These are phyloP conservation scores for Balansia obtecta DNA, from an alignment of 2,329 filamentous ascomycete genomes.

Conservation along the genomic window DNA sequence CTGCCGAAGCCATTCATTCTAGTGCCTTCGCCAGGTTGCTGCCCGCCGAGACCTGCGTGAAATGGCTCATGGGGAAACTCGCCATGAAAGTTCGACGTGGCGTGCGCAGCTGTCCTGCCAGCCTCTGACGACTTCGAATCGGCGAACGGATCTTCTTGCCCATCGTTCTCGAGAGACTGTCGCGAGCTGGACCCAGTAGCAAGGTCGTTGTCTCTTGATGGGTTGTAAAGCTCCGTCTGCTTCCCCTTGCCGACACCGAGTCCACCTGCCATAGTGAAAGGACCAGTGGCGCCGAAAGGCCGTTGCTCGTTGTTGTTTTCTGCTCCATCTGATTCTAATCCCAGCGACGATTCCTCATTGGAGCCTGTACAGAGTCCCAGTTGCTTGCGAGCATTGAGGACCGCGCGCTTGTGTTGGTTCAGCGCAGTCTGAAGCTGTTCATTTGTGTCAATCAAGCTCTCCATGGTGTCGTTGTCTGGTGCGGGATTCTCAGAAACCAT, in stretches of 20 bases:
- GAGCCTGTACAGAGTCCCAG: constrained; percentile 26
- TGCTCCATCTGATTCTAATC: constrained; percentile 16
- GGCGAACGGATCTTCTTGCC: constrained; percentile 23
- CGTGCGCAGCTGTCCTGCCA: constrained; percentile 6
- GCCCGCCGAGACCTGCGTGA: constrained; percentile 22
- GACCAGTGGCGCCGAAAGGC: background rate
- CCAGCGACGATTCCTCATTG: constrained; percentile 16
- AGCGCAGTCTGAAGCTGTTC: constrained; percentile 76
- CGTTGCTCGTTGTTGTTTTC: constrained; percentile 7
- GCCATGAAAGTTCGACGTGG: constrained; percentile 9
- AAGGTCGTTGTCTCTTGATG: constrained; percentile 10
- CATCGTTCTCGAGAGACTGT: constrained; percentile 13
- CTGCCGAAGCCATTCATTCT: constrained; percentile 4
- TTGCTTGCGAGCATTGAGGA: constrained; percentile 50
- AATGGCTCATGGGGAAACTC: constrained; percentile 24
- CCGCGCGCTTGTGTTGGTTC: constrained; percentile 71
- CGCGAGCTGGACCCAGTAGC: constrained; percentile 14
- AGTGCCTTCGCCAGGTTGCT: background rate
- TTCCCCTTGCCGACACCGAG: constrained; percentile 21
- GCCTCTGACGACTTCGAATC: constrained; percentile 14
- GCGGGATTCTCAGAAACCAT: constrained; percentile 67
- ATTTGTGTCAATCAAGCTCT: constrained; percentile 86
- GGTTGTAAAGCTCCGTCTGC: constrained; percentile 17
- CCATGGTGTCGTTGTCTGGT: constrained; percentile 88
- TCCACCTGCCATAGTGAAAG: background rate